Evolutionary conservation across 805 yeast species (phyloP).

Genomic region (Yarrowia bubula): DNA sequence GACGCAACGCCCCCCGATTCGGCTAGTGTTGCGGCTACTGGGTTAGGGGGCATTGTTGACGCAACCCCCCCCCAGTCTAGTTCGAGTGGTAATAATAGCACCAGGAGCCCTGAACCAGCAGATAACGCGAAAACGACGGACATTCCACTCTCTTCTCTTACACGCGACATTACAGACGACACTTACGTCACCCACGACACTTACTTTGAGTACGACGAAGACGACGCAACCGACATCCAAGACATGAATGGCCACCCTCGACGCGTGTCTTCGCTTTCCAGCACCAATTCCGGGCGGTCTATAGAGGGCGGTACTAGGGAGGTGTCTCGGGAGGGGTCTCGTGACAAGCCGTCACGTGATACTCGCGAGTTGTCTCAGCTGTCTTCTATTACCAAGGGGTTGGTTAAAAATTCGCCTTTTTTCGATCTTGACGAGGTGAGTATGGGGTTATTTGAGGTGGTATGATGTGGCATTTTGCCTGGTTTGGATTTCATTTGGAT

Average conservation of each 20-base stretch:
- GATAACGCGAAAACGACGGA: neutral
- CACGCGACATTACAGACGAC: neutral
- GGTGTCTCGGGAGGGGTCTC: neutral
- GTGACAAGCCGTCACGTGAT: neutral
- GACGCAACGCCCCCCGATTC: neutral
- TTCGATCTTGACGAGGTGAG: constrained; percentile 17
- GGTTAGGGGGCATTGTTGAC: too few relatives aligned
- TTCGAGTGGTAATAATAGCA: constrained; percentile 3
- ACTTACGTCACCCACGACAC: neutral
- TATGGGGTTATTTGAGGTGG: too few relatives aligned
- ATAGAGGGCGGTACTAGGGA: too few relatives aligned
- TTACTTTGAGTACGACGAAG: too few relatives aligned
- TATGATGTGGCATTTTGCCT: too few relatives aligned
- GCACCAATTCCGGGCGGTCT: neutral
- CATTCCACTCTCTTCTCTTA: too few relatives aligned
- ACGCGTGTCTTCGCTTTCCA: constrained; percentile 21
- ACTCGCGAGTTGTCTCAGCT: constrained; percentile 9
- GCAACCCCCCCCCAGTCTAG: neutral
- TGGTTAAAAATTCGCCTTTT: constrained; percentile 10
- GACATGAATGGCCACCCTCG: constrained; percentile 23
- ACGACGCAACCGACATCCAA: neutral
- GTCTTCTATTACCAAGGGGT: constrained; percentile 2
- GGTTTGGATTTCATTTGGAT: too few relatives aligned
- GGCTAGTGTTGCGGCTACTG: too few relatives aligned
- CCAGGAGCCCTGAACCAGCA: neutral